phyloP scores from a whole-genome alignment of 2,329 filamentous ascomycete species.

The Aspergillus sp. region DNA sequence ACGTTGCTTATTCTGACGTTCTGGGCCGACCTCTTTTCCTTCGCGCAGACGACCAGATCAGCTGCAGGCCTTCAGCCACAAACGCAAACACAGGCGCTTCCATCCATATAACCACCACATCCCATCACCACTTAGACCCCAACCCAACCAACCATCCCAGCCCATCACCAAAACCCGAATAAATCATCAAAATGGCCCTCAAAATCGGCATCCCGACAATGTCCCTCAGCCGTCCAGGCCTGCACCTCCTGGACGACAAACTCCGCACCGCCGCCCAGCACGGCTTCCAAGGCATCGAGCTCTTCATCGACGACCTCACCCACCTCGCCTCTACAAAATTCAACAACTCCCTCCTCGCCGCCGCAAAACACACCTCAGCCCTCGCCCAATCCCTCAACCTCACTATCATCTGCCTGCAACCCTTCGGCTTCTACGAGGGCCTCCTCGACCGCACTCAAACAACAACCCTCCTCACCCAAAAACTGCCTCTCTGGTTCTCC shows the following conservation, averaged over 20 bases:
- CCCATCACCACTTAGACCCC: not conserved
- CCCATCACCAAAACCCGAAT: too few relatives aligned
- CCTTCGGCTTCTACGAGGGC: conserved; percentile 77
- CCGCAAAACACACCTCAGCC: conserved; percentile 45
- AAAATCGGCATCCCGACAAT: conserved; percentile 69
- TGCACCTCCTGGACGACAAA: conserved; percentile 67
- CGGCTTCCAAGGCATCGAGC: conserved; percentile 37
- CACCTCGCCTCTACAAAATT: conserved; percentile 28
- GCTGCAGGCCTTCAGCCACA: too few relatives aligned
- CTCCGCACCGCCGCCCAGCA: conserved; percentile 62
- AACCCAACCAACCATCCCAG: not conserved
- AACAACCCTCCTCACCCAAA: conserved; percentile 57
- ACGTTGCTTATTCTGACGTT: too few relatives aligned
- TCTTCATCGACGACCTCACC: conserved; percentile 38
- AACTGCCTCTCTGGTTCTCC: conserved; percentile 66
- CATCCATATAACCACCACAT: not conserved
- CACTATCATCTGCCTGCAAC: conserved; percentile 61
- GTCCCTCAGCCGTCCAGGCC: conserved; percentile 71
- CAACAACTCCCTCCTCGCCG: conserved; percentile 23
- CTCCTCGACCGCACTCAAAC: conserved; percentile 63
- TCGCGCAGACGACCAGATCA: too few relatives aligned
- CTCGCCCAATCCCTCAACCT: conserved; percentile 43
- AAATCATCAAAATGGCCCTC: not conserved
- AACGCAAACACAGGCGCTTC: not conserved
- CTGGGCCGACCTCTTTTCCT: too few relatives aligned